A percentile compares a stretch with the other conserved stretches of the same genome.
Evolutionary conservation across 257 asterid genomes (phyloP).

Genomic region (Plectranthus barbatus): DNA sequence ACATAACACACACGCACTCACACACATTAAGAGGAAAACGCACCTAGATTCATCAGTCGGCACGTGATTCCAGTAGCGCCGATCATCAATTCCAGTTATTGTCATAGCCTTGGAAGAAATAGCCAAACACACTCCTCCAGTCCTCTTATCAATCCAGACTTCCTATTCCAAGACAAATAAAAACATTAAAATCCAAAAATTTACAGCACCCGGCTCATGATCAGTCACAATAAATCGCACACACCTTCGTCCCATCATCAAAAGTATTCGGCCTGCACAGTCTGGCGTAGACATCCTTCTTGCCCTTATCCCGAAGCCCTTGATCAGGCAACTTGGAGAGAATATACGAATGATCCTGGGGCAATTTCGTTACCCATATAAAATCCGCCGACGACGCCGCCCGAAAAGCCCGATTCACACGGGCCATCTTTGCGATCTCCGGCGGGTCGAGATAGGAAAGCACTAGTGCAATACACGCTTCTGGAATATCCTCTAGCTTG

Average conservation of each 20-base stretch:
- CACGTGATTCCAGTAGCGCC: constrained; percentile 83
- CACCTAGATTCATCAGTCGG: constrained; percentile 74
- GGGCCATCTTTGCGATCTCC: constrained; percentile 68
- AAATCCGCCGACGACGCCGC: constrained; percentile 85
- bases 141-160: constrained; percentile 78
- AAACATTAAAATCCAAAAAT: background rate
- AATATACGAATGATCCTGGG: constrained; percentile 43
- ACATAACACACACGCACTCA: too few relatives aligned
- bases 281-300: constrained; percentile 51
- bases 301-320: constrained; percentile 17
- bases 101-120: constrained; percentile 67
- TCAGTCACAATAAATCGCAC: too few relatives aligned
- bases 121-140: constrained; percentile 68
- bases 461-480: constrained; percentile 59
- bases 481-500: constrained; percentile 74
- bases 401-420: constrained; percentile 49
- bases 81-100: constrained; percentile 83
- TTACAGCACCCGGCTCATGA: background rate
- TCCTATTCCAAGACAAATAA: constrained; percentile 35
- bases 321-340: constrained; percentile 34
- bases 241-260: constrained; percentile 69
- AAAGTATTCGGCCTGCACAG: constrained; percentile 44
- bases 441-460: constrained; percentile 71
- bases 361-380: constrained; percentile 69
- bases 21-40: constrained; percentile 5